A percentile compares a stretch with the other conserved stretches of the same genome.
Evolutionary conservation across 2,329 filamentous ascomycete genomes (phyloP).

Genomic region (Curvularia sp.): DNA sequence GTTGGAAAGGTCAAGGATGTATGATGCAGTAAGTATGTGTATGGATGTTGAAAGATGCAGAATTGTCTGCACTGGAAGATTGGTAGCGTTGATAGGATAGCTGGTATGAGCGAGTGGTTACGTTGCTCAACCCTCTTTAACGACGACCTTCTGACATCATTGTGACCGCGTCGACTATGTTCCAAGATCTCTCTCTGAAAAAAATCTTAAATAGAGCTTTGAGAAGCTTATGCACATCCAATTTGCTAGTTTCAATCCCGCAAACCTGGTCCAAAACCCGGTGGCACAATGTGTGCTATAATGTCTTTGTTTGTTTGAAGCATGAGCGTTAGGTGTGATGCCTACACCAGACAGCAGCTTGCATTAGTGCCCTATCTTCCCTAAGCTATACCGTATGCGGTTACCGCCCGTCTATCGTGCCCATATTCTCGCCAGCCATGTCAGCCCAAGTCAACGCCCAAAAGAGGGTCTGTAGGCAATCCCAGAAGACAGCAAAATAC

Average conservation of each 20-base stretch:
- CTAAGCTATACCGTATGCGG: constrained; percentile 3
- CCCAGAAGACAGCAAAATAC: neutral
- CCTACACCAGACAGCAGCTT: constrained; percentile 9
- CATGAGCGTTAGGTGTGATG: constrained; percentile 1
- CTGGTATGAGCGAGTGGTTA: neutral
- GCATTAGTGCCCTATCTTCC: constrained; percentile 10
- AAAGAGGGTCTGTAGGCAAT: neutral
- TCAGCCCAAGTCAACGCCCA: neutral
- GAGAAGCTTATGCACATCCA: neutral
- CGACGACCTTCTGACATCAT: constrained; percentile 24
- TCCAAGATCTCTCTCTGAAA: neutral
- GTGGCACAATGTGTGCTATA: neutral
- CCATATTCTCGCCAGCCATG: neutral
- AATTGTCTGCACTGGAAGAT: neutral
- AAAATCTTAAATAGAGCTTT: neutral
- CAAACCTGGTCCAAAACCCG: neutral
- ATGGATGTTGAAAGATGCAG: neutral
- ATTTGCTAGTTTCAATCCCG: neutral
- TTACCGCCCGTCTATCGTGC: constrained; percentile 1
- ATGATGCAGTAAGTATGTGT: neutral
- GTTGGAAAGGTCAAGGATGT: neutral
- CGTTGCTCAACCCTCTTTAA: neutral
- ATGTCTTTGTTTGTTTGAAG: neutral
- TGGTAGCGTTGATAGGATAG: neutral
- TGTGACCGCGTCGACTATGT: constrained; percentile 17